Evolutionary conservation across 2,329 filamentous ascomycete species (phyloP).

Genomic region (Beauveria sp.): DNA sequence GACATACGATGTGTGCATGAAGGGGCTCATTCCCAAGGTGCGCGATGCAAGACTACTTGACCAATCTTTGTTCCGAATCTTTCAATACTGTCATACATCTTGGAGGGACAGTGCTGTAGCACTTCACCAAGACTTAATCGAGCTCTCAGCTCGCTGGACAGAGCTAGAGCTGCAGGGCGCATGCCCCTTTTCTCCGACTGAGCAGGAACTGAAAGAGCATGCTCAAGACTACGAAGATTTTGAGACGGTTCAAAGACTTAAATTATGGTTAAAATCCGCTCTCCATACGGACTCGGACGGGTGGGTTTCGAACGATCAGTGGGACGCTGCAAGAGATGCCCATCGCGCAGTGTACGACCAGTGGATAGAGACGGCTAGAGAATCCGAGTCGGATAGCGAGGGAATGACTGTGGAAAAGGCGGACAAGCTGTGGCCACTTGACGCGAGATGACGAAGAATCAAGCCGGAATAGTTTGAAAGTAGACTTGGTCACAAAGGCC

Average conservation of each 20-base stretch:
- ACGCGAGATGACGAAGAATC: background rate
- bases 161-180: background rate
- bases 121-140: background rate
- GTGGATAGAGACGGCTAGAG: background rate
- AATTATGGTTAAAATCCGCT: background rate
- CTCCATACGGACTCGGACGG: background rate
- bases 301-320: background rate
- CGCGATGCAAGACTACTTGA: background rate
- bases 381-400: background rate
- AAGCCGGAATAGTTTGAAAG: background rate
- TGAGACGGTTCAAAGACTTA: background rate
- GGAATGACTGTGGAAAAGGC: background rate
- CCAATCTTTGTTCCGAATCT: background rate
- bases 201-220: background rate
- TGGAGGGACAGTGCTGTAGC: background rate
- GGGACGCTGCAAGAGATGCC: background rate
- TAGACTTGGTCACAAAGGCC: too few species aligned
- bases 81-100: background rate
- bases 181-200: background rate
- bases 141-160: background rate
- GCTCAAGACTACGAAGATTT: background rate
- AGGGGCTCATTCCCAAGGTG: background rate
- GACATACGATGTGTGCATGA: background rate
- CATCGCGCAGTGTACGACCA: background rate
- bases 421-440: constrained; percentile 1